Base-by-base conservation (phyloP, 192 early-diverging fungal genomes). In the Entomortierella beljakovae region DNA sequence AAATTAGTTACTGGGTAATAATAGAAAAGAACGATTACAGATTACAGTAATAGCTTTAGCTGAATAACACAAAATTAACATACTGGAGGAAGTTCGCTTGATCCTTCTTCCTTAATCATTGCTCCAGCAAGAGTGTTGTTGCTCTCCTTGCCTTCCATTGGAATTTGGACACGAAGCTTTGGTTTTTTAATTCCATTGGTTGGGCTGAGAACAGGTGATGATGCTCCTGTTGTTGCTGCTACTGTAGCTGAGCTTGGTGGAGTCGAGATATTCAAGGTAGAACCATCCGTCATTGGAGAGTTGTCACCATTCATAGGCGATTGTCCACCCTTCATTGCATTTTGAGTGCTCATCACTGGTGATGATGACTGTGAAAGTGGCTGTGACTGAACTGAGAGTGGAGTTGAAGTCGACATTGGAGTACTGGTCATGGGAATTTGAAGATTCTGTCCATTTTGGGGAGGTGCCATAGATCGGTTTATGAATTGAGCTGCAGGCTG, bases 241-340 rank as follows among this genome's bases (percentile, higher is more conserved):
- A 22, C 70, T 35, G 55, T 25, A 6, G 63, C 28, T 6, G 61
- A 35, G 9, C 38, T 34, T 10, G 75, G 61, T 8, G 74, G 52
- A 18, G 61, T 70, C 23, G 74, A 56, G 16, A 43, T 48, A 48
- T 65, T 70, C n/a, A 69, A 58, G 13, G 75, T 64, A 16, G 75
- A 79, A 10, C 75, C 75, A 60, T 79, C 75, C n/a, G 68, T 69
- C 75, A 79, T 79, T 7, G 67, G 75, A 3, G 75, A 79, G 29
- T 57, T 55, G 32, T 79, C 75, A 25, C 75, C 75, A 20, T 69
- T 70, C 75, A 79, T 79, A 6, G 75, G 61, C 25, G 75, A 65
- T 15, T 64, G 66, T 18, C 61, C 66, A 25, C 29, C 62, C 29
- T 79, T 79, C 67, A 79, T 69, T n/a, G 75, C 75, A 23, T 58